Evolutionary conservation across 805 yeast species (phyloP).

Genomic region (Nakazawaea pomicola): DNA sequence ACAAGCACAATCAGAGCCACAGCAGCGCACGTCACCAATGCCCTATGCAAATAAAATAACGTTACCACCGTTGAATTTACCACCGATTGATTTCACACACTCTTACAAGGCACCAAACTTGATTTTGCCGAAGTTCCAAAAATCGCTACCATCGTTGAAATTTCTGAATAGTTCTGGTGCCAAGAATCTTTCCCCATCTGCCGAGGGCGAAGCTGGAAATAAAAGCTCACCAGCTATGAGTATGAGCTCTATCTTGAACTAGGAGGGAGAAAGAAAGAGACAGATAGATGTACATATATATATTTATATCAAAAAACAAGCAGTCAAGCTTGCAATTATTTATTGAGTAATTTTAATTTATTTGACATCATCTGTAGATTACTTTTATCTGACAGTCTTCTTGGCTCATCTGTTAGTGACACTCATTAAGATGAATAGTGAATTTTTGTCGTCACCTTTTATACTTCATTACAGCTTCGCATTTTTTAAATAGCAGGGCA

Average conservation of each 20-base stretch:
- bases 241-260: conserved; percentile 11
- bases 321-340: too few species aligned
- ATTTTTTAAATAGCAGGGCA: too few species aligned
- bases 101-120: conserved; percentile 1
- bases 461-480: too few species aligned
- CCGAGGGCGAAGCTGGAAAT: neutral
- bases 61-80: conserved; percentile 10
- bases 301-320: conserved; percentile 1
- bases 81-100: conserved; percentile 10
- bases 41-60: conserved; percentile 1
- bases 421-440: too few species aligned
- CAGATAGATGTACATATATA: too few species aligned
- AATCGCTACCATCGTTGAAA: neutral
- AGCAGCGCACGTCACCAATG: neutral
- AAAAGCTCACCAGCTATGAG: conserved; percentile 6
- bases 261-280: neutral
- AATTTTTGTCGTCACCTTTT: too few species aligned
- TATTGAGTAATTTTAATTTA: too few species aligned
- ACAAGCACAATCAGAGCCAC: neutral
- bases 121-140: neutral
- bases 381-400: too few species aligned
- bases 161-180: too few species aligned
- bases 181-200: neutral
- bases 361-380: too few species aligned
- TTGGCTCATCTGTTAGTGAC: too few species aligned